Conservation (phyloP, 768 basidiomycete species). For the Hypholoma fasciculare region DNA sequence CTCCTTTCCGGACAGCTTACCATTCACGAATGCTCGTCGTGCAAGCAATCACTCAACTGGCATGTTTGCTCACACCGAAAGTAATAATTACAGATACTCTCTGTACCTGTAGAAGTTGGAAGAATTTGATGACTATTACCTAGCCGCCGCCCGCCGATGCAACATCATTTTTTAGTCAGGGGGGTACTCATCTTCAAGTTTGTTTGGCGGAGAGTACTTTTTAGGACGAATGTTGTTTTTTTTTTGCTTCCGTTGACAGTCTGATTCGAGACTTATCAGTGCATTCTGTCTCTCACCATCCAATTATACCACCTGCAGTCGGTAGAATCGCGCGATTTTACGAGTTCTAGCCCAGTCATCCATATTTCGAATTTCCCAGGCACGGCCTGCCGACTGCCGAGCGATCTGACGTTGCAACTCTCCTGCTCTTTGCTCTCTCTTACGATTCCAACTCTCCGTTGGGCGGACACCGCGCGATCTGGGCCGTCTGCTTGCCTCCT, state of each 20-base stretch:
- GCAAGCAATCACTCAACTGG: too few species aligned
- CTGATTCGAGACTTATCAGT: background rate
- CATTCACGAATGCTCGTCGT: too few species aligned
- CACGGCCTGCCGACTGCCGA: background rate
- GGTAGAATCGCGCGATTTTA: background rate
- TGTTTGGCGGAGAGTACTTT: too few species aligned
- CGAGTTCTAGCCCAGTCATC: background rate
- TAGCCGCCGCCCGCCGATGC: too few species aligned
- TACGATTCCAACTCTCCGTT: background rate
- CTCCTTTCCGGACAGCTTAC: too few species aligned
- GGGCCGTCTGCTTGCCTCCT: background rate
- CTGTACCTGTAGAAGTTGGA: too few species aligned
- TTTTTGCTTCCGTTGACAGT: background rate
- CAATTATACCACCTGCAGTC: background rate
- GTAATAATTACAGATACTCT: too few species aligned
- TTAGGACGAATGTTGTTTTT: too few species aligned
- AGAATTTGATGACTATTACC: too few species aligned
- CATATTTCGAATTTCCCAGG: background rate
- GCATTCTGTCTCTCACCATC: background rate
- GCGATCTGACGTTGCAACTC: background rate
- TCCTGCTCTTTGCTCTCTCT: background rate
- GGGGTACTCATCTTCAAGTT: too few species aligned
- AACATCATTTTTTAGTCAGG: too few species aligned
- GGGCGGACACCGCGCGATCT: background rate
- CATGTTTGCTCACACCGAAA: too few species aligned